Conservation (phyloP, 2,329 filamentous ascomycete genomes). For the Thermothelomyces thermophilus region DNA sequence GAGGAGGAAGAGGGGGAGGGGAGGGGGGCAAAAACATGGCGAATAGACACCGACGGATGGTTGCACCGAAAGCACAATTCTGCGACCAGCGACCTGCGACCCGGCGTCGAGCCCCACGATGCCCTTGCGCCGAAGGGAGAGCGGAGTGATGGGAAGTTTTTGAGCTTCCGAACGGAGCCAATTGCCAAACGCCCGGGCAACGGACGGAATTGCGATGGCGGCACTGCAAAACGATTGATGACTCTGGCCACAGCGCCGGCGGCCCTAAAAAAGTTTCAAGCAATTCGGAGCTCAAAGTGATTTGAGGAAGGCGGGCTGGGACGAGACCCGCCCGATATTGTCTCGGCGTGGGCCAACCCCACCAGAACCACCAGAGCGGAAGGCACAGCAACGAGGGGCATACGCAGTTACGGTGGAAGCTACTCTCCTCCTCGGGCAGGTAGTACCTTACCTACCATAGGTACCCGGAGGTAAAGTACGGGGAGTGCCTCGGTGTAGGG, state of each 20-base stretch:
- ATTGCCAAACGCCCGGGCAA: slow-evolving; percentile 1
- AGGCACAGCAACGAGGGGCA: not conserved
- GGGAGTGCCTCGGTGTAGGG: too few relatives aligned
- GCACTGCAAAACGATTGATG: too few relatives aligned
- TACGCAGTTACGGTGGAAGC: too few relatives aligned
- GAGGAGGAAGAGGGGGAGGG: too few relatives aligned
- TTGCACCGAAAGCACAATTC: slow-evolving; percentile 13
- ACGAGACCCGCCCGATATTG: not conserved
- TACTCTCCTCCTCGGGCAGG: too few relatives aligned
- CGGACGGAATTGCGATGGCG: not conserved
- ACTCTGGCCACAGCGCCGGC: not conserved
- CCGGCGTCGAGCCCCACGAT: slow-evolving; percentile 8
- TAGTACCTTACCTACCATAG: too few relatives aligned
- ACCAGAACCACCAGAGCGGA: not conserved
- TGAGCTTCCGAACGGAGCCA: not conserved
- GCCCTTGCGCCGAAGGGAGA: slow-evolving; percentile 16
- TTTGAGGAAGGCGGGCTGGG: not conserved
- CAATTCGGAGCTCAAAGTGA: not conserved
- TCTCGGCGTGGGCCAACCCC: not conserved
- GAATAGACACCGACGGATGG: slow-evolving; percentile 14
- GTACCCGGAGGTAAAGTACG: too few relatives aligned
- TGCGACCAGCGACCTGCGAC: slow-evolving; percentile 2
- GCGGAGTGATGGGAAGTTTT: slow-evolving; percentile 14
- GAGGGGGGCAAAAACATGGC: slow-evolving; percentile 17
- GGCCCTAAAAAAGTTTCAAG: not conserved